A percentile compares a stretch with the other conserved stretches of the same genome.
phyloP scores from a whole-genome alignment of 2,329 filamentous ascomycete species.

The Sphaerulina musiva region DNA sequence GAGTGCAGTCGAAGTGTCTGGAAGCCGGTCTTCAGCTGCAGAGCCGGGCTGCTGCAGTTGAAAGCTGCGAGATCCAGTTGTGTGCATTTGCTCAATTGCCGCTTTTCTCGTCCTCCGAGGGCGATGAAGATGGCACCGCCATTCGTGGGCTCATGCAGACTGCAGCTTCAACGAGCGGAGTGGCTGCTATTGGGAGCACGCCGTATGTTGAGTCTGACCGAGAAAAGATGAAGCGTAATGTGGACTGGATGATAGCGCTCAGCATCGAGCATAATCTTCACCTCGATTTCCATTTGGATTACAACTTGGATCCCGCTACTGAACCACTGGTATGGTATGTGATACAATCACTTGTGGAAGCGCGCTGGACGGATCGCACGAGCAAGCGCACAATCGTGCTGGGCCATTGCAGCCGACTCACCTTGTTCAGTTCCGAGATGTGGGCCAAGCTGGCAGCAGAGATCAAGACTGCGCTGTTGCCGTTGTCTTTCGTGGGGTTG shows the following conservation, averaged over 20 bases:
- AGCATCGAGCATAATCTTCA: conserved; percentile 50
- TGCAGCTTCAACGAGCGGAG: conserved; percentile 38
- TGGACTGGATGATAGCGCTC: conserved; percentile 55
- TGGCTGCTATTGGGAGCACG: conserved; percentile 60
- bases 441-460: conserved; percentile 45
- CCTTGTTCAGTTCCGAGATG: conserved; percentile 47
- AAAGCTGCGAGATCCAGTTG: conserved; percentile 56
- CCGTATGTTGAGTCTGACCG: conserved; percentile 60
- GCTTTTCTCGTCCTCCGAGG: conserved; percentile 49
- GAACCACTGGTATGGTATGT: conserved; percentile 52
- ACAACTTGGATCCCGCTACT: conserved; percentile 51
- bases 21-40: conserved; percentile 54
- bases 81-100: conserved; percentile 66
- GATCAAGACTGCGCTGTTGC: conserved; percentile 47
- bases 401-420: conserved; percentile 63
- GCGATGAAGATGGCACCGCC: conserved; percentile 37
- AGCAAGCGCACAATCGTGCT: conserved; percentile 49
- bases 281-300: conserved; percentile 67
- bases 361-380: conserved; percentile 45
- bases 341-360: conserved; percentile 45
- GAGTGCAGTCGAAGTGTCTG: conserved; percentile 53
- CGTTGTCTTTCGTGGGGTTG: conserved; percentile 61
- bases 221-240: conserved; percentile 49
- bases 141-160: conserved; percentile 48
- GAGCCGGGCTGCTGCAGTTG: conserved; percentile 41